These are phyloP conservation scores for Fragaria nilgerrensis DNA, from an alignment of 306 rosid genomes.

Conservation along the genomic window DNA sequence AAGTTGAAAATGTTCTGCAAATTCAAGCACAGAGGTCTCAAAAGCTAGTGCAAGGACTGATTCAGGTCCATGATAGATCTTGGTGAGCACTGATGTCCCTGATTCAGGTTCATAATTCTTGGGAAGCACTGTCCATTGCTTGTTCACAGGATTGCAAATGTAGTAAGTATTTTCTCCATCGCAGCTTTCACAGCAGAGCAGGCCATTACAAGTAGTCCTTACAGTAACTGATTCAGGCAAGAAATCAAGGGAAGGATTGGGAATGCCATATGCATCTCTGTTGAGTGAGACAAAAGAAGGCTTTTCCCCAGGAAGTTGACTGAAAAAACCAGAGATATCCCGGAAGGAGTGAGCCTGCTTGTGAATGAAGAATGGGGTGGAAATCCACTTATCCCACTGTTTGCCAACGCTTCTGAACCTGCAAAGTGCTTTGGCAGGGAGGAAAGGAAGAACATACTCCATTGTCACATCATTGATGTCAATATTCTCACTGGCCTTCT, in stretches of 20 bases:
- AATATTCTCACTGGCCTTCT: neutral
- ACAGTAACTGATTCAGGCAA: constrained; percentile 18
- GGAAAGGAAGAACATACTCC: constrained; percentile 25
- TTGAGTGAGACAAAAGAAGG: constrained; percentile 33
- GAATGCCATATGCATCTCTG: constrained; percentile 28
- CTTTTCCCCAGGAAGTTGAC: neutral
- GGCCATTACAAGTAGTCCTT: constrained; percentile 32
- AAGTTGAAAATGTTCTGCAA: constrained; percentile 29
- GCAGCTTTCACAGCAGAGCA: constrained; percentile 33
- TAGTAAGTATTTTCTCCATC: constrained; percentile 15
- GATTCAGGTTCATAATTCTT: constrained; percentile 1
- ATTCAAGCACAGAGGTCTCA: constrained; percentile 28
- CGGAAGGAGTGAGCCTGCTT: constrained; percentile 26
- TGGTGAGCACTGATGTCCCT: constrained; percentile 18
- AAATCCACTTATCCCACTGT: constrained; percentile 36
- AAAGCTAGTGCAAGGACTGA: constrained; percentile 29
- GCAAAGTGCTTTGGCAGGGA: constrained; percentile 43
- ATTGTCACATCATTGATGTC: constrained; percentile 12
- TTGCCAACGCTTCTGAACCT: constrained; percentile 38
- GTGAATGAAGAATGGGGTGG: constrained; percentile 22
- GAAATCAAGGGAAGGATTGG: constrained; percentile 26
- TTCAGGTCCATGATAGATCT: constrained; percentile 13
- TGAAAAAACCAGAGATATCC: constrained; percentile 31
- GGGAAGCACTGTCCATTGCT: constrained; percentile 25
- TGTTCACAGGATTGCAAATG: constrained; percentile 40